Evolutionary conservation across 176 grass and related monocot genomes (phyloP).

Genomic region (Cenchrus fungigraminus): DNA sequence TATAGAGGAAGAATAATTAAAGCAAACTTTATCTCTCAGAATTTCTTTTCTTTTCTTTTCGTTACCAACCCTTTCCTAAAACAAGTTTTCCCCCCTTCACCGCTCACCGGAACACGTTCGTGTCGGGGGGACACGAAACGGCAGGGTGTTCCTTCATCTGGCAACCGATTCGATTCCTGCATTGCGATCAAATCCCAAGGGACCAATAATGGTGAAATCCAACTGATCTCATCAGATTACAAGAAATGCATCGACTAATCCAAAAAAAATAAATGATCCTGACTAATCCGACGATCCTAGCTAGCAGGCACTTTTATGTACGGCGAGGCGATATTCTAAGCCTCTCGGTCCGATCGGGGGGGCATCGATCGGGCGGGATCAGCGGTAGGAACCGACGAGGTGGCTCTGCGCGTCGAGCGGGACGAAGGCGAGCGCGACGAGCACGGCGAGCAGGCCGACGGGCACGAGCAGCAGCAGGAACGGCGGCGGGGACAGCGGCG

Average conservation of each 20-base stretch:
- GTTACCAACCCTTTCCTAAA: too few relatives aligned
- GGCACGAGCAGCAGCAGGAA: slow-evolving; percentile 55
- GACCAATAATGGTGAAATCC: neutral
- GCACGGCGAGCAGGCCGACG: slow-evolving; percentile 57
- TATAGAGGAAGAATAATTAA: neutral
- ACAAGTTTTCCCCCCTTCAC: too few relatives aligned
- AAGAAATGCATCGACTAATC: neutral
- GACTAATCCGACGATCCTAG: neutral
- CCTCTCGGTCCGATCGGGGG: neutral
- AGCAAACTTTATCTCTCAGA: neutral
- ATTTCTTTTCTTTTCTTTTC: neutral
- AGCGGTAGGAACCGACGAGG: slow-evolving; percentile 24
- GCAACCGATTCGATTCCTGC: neutral
- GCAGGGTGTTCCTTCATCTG: neutral
- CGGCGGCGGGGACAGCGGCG: slow-evolving; percentile 65
- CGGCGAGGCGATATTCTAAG: neutral
- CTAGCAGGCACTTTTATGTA: neutral
- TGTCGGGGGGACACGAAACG: neutral
- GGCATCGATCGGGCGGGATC: neutral
- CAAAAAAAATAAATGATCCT: neutral
- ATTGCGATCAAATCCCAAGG: neutral
- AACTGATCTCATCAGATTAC: neutral
- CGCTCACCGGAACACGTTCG: neutral
- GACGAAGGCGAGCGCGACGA: slow-evolving; percentile 57
- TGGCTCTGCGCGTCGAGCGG: slow-evolving; percentile 55